Conservation (phyloP, 2,329 filamentous ascomycete species). For the Ceratocystis harringtonii region DNA sequence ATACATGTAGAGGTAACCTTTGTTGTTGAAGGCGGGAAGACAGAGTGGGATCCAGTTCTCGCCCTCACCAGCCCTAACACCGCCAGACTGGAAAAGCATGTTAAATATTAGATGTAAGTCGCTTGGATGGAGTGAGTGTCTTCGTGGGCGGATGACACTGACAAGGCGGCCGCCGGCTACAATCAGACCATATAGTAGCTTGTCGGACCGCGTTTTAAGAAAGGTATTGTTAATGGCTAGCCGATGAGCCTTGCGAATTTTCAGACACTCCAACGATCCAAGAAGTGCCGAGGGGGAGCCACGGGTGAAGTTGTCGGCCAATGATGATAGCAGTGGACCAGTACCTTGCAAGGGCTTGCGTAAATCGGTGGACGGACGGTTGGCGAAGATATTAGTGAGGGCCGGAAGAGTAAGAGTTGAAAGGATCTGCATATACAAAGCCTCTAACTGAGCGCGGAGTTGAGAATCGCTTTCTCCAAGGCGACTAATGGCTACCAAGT, state of each 20-base stretch:
- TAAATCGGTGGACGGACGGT: slow-evolving; percentile 86
- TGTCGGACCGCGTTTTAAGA: slow-evolving; percentile 59
- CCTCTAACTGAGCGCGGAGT: slow-evolving; percentile 73
- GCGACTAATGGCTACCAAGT: slow-evolving; percentile 84
- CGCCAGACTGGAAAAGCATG: slow-evolving; percentile 93
- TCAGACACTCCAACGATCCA: slow-evolving; percentile 85
- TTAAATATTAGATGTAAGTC: slow-evolving; percentile 96
- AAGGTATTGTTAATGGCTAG: slow-evolving; percentile 76
- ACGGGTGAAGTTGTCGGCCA: slow-evolving; percentile 86
- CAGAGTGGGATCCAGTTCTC: slow-evolving; percentile 98
- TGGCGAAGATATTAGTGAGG: slow-evolving; percentile 71
- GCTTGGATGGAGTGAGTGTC: slow-evolving; percentile 87
- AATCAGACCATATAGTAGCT: slow-evolving; percentile 80
- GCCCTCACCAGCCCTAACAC: slow-evolving; percentile 75
- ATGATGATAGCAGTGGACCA: slow-evolving; percentile 73
- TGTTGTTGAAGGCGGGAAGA: slow-evolving; percentile 91
- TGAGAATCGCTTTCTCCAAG: slow-evolving; percentile 86
- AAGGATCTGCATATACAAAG: slow-evolving; percentile 94
- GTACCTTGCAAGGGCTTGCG: slow-evolving; percentile 82
- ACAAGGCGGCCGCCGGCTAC: slow-evolving; percentile 87
- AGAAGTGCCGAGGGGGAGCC: slow-evolving; percentile 81
- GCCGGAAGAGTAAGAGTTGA: slow-evolving; percentile 85
- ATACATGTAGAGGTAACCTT: slow-evolving; percentile 96
- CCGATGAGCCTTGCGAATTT: slow-evolving; percentile 74
- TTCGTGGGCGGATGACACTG: slow-evolving; percentile 84